phyloP scores from a whole-genome alignment of 331 rosid species.

The Stylosanthes scabra region DNA sequence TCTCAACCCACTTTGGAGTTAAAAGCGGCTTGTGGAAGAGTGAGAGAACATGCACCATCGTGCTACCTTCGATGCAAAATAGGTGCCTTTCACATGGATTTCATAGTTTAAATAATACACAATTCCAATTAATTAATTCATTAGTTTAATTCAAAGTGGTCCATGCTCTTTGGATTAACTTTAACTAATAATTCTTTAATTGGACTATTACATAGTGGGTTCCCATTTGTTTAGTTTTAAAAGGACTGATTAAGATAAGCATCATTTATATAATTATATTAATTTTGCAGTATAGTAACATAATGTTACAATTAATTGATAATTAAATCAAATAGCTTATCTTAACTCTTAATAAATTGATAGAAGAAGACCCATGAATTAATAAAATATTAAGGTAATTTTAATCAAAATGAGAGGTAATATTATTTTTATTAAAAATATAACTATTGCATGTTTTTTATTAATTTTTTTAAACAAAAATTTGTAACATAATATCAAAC shows the following conservation, averaged over 20 bases:
- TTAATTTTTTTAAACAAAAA: too few species aligned
- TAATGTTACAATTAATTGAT: not conserved
- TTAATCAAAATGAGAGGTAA: too few species aligned
- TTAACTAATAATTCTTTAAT: slow-evolving; percentile 53
- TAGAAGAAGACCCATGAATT: too few species aligned
- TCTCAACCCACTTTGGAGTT: slow-evolving; percentile 65
- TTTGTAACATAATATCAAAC: too few species aligned
- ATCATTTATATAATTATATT: slow-evolving; percentile 20
- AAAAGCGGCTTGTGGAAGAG: slow-evolving; percentile 69
- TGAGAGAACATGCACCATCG: slow-evolving; percentile 80
- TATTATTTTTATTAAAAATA: too few species aligned
- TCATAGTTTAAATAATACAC: not conserved
- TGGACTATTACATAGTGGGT: slow-evolving; percentile 48
- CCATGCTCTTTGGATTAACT: slow-evolving; percentile 72
- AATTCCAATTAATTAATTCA: not conserved
- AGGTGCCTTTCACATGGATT: slow-evolving; percentile 86
- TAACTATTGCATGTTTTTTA: too few species aligned
- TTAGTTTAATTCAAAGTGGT: slow-evolving; percentile 58
- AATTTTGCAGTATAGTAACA: slow-evolving; percentile 42
- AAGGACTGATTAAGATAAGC: slow-evolving; percentile 61
- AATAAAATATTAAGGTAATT: too few species aligned
- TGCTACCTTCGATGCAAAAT: slow-evolving; percentile 68
- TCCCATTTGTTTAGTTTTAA: slow-evolving; percentile 52
- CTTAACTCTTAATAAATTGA: too few species aligned
- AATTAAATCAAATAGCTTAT: too few species aligned